Evolutionary conservation across 208 protist genomes (phyloP), one percentile per base, ranked within the genome.

Genomic region (Leishmania martiniquensis): DNA sequence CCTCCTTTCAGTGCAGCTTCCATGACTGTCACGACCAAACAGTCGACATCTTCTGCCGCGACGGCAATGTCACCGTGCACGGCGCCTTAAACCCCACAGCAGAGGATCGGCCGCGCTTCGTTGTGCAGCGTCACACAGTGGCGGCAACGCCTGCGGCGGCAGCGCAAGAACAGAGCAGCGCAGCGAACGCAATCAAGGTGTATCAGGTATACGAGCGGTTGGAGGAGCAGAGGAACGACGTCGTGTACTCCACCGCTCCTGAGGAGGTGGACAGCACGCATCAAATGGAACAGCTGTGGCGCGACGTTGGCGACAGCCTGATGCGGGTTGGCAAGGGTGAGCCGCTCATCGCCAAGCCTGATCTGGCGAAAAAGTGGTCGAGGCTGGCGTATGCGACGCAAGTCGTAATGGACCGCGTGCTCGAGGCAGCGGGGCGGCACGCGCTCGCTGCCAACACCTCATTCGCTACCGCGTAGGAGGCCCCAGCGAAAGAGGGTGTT

Each of bases 241-340:
- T 77, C 44, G 78, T 87, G 57, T 82, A 89, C 78, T 52, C 78
- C 17, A 65, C 73, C 42, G 65, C 73, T 6, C 44, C 62, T 5
- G 89, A 88, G 42, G 89, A 88, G 42, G 81, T 72, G 72, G 77
- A 87, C 65, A 69, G 47, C 60, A 59, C 44, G 2, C 87, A 84
- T 47, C 91, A 95, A 74, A 85, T 78, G 57, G 84, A 82, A 66
- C 91, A 95, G 65, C 83, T 95, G 25, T 95, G 91, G 91, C 84
- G 85, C 60, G 79, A 95, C 75, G 87, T 95, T 17, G 89, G 67
- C 37, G 69, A 78, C n/a, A 85, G 83, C 54, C 59, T 95, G 29
- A 75, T 90, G 79, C 82, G 84, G 20, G 80, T 87, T 4, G 83
- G 87, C 42, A 80, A 77, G 22, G 75, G 65, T 42, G 86, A 89